phyloP scores from a whole-genome alignment of 1,284 basidiomycete species.

The Schizophyllum commune region DNA sequence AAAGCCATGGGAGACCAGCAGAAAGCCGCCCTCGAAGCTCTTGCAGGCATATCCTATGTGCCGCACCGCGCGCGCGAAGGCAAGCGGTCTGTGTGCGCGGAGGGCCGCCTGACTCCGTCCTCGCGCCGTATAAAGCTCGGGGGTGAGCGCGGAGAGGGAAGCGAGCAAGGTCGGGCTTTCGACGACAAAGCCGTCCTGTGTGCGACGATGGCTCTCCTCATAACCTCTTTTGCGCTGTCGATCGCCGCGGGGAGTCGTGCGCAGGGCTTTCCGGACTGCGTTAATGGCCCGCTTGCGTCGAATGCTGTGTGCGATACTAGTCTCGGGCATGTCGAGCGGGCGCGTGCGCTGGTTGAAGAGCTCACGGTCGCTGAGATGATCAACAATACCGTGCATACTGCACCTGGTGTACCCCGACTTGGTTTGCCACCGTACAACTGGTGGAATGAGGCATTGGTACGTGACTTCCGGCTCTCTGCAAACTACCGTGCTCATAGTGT shows the following conservation, averaged over 20 bases:
- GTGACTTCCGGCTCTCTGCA: neutral
- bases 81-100: too few species aligned
- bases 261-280: slow-evolving; percentile 9
- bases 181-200: too few species aligned
- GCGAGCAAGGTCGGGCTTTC: too few species aligned
- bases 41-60: too few species aligned
- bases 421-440: slow-evolving; percentile 9
- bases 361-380: slow-evolving; percentile 45
- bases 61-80: too few species aligned
- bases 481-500: neutral
- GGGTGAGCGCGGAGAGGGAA: neutral
- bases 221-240: neutral
- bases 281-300: slow-evolving; percentile 8
- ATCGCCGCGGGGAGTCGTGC: neutral
- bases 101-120: neutral
- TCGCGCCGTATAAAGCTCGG: neutral
- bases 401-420: slow-evolving; percentile 39
- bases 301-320: slow-evolving; percentile 43
- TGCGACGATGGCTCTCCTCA: neutral
- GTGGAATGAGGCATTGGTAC: slow-evolving; percentile 10
- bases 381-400: slow-evolving; percentile 37
- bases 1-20: neutral
- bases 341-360: slow-evolving; percentile 35
- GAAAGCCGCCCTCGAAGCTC: too few species aligned
- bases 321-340: slow-evolving; percentile 37